Percentiles rank a stretch among this genome's conserved stretches.
These are phyloP conservation scores for Lobulomyces angularis DNA, from an alignment of 192 early-diverging fungal species.

Conservation along the genomic window DNA sequence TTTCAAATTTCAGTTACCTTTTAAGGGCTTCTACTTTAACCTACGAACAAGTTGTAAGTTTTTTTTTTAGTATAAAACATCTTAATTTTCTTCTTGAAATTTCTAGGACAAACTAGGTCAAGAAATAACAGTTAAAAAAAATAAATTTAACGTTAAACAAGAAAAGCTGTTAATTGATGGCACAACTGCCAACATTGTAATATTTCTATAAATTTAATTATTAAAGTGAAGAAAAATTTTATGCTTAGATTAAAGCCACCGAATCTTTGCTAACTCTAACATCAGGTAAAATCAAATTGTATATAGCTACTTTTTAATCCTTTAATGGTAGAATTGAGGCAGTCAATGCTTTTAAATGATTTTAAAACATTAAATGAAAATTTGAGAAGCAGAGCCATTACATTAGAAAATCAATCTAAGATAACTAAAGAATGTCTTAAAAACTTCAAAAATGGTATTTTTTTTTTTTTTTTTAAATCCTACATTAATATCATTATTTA, in stretches of 20 bases:
- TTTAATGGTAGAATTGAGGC: conserved; percentile 31
- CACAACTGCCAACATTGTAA: conserved; percentile 23
- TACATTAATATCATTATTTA: too few relatives aligned
- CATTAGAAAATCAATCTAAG: too few relatives aligned
- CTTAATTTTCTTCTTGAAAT: too few relatives aligned
- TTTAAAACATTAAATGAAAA: conserved; percentile 18
- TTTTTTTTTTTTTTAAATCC: too few relatives aligned
- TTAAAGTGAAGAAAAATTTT: neutral
- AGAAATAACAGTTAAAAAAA: conserved; percentile 10
- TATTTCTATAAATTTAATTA: neutral
- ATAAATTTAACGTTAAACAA: conserved; percentile 20
- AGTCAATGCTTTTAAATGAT: conserved; percentile 26
- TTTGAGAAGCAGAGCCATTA: conserved; percentile 8
- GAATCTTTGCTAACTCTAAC: conserved; percentile 27
- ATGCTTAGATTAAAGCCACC: conserved; percentile 13
- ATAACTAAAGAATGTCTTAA: too few relatives aligned
- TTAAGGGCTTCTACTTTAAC: too few relatives aligned
- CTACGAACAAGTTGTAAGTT: too few relatives aligned
- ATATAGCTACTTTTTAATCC: too few relatives aligned
- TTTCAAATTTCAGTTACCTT: too few relatives aligned
- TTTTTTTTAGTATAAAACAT: too few relatives aligned
- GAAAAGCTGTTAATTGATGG: conserved; percentile 19
- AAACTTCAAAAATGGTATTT: too few relatives aligned
- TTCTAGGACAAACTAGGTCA: conserved; percentile 1
- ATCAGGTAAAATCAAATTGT: too few relatives aligned